A percentile compares a stretch with the other conserved stretches of the same genome.
Conservation (phyloP, 495 filamentous ascomycete species). For the Penicillium lagena region DNA sequence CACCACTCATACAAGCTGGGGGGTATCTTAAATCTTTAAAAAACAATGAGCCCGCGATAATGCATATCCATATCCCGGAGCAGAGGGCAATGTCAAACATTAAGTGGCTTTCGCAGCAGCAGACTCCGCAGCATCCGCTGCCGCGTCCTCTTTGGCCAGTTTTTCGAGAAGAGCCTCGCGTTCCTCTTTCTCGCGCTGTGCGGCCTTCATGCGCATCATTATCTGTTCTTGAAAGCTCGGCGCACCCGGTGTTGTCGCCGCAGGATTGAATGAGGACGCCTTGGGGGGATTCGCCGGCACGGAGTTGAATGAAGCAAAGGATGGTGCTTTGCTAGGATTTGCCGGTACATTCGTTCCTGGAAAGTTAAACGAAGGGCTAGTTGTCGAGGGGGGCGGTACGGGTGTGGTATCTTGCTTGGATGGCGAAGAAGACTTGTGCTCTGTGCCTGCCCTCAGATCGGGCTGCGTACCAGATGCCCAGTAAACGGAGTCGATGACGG, state of each 20-base stretch:
- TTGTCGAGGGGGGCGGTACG: conserved; percentile 9
- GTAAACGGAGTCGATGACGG: conserved; percentile 44
- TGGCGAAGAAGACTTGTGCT: conserved; percentile 12
- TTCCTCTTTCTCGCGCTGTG: conserved; percentile 46
- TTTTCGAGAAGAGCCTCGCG: conserved; percentile 48
- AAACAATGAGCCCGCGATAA: not conserved
- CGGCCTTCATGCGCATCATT: conserved; percentile 55
- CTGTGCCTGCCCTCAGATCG: conserved; percentile 21
- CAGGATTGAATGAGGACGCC: conserved; percentile 22
- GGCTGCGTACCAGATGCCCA: conserved; percentile 52
- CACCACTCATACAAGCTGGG: conserved; percentile 1
- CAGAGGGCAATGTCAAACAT: not conserved
- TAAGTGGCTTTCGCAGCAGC: conserved; percentile 9
- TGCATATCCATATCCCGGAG: not conserved
- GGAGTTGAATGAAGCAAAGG: conserved; percentile 44
- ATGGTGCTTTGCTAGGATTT: conserved; percentile 36
- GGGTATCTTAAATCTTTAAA: conserved; percentile 9
- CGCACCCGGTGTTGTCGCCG: conserved; percentile 21
- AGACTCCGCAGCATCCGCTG: conserved; percentile 39
- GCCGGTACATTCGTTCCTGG: conserved; percentile 22
- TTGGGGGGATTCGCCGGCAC: conserved; percentile 22
- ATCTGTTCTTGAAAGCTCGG: conserved; percentile 54
- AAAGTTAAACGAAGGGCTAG: conserved; percentile 31
- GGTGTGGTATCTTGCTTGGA: conserved; percentile 5
- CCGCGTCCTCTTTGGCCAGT: conserved; percentile 44